Evolutionary conservation across 2,329 filamentous ascomycete species (phyloP).

Genomic region (Colletotrichum sp.): DNA sequence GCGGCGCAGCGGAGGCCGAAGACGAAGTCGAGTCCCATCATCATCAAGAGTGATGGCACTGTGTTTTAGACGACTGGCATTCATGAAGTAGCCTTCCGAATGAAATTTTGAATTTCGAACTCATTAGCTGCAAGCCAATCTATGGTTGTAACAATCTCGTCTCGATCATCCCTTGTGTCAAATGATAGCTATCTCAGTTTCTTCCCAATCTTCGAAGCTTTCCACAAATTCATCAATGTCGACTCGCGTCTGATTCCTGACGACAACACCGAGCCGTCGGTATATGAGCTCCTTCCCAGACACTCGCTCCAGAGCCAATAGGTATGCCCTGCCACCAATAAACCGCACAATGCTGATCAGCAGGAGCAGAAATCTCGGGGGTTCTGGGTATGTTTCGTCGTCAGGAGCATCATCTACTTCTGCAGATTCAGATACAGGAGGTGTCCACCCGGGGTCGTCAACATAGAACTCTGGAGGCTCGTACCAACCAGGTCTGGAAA

Average conservation of each 20-base stretch:
- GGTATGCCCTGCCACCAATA: neutral
- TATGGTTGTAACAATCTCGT: neutral
- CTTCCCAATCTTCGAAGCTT: neutral
- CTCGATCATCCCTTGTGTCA: neutral
- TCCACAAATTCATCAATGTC: neutral
- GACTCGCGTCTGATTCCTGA: neutral
- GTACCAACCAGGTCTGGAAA: neutral
- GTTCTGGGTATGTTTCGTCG: neutral
- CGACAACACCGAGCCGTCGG: neutral
- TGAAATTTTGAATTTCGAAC: neutral
- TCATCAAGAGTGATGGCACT: conserved; percentile 82
- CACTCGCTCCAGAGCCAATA: neutral
- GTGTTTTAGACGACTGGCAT: conserved; percentile 42
- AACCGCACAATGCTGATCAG: neutral
- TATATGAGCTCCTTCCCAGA: neutral
- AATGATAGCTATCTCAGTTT: neutral
- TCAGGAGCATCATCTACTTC: neutral
- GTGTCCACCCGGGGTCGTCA: neutral
- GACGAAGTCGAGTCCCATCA: conserved; percentile 82
- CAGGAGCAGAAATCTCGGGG: neutral
- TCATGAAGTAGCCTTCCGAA: neutral
- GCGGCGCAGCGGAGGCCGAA: conserved; percentile 80
- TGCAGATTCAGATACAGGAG: neutral
- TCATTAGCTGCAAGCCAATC: neutral
- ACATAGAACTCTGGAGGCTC: neutral